phyloP scores from a whole-genome alignment of 2,329 filamentous ascomycete species.

The Xylogone sp. region DNA sequence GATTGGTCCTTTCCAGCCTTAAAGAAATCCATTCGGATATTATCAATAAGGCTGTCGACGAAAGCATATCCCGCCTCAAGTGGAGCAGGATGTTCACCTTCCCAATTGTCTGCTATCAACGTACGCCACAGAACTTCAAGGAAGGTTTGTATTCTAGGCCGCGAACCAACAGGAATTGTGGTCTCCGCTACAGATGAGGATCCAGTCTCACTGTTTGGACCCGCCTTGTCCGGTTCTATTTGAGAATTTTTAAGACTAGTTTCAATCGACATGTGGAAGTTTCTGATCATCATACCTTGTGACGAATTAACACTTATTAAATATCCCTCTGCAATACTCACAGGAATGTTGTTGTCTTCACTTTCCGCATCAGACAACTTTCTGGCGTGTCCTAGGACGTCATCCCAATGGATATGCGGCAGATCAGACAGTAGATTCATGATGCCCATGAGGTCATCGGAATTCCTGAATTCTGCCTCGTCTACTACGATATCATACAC shows the following conservation, averaged over 20 bases:
- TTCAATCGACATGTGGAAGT: not conserved
- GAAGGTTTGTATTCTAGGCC: not conserved
- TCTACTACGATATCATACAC: not conserved
- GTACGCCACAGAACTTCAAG: not conserved
- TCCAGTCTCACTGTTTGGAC: not conserved
- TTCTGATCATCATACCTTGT: not conserved
- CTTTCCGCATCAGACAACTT: not conserved
- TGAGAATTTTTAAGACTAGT: not conserved
- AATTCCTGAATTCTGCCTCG: not conserved
- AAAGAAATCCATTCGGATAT: not conserved
- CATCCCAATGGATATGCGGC: not conserved
- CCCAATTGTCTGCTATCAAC: not conserved
- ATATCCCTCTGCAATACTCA: not conserved
- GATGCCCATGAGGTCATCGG: not conserved
- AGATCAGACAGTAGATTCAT: not conserved
- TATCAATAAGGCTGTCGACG: not conserved
- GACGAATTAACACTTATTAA: not conserved
- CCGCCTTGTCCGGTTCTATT: not conserved
- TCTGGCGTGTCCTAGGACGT: not conserved
- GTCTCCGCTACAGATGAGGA: not conserved
- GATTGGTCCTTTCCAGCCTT: not conserved
- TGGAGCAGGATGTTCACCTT: not conserved
- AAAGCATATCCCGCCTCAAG: not conserved
- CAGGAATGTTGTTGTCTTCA: not conserved
- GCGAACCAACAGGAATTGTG: not conserved